Evolutionary conservation across 129 eudicot genomes (phyloP).

Genomic region (Flaveria linearis): DNA sequence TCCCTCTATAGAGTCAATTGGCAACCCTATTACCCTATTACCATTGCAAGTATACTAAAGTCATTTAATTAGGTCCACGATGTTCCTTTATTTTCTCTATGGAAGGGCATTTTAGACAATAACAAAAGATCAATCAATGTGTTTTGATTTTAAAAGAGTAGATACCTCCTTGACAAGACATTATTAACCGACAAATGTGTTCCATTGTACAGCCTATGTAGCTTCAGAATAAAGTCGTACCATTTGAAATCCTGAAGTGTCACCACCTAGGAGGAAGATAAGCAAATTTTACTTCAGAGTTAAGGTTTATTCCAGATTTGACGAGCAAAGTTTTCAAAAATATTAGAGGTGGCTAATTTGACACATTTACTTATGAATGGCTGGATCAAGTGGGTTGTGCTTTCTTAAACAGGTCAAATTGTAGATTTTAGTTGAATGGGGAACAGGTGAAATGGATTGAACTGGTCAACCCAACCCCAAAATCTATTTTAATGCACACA

Average conservation of each 20-base stretch:
- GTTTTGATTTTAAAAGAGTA: constrained; percentile 2
- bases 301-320: constrained; percentile 5
- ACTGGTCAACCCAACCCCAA: neutral
- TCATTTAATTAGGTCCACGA: neutral
- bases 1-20: neutral
- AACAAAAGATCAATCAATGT: constrained; percentile 4
- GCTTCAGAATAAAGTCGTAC: constrained; percentile 77
- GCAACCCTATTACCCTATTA: neutral
- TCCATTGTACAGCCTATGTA: constrained; percentile 82
- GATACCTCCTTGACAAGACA: constrained; percentile 77
- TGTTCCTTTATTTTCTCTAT: neutral
- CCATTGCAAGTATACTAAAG: neutral
- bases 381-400: neutral
- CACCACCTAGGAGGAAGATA: constrained; percentile 62
- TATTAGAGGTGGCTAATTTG: neutral
- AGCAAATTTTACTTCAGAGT: constrained; percentile 6
- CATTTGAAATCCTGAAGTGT: constrained; percentile 93
- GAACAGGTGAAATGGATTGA: neutral
- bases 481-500: constrained; percentile 6
- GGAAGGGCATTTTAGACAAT: neutral
- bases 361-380: neutral
- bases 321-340: neutral
- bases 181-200: constrained; percentile 82
- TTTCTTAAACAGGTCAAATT: neutral
- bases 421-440: neutral